phyloP scores from a whole-genome alignment of 2,329 filamentous ascomycete genomes.

The Cadophora sp. region DNA sequence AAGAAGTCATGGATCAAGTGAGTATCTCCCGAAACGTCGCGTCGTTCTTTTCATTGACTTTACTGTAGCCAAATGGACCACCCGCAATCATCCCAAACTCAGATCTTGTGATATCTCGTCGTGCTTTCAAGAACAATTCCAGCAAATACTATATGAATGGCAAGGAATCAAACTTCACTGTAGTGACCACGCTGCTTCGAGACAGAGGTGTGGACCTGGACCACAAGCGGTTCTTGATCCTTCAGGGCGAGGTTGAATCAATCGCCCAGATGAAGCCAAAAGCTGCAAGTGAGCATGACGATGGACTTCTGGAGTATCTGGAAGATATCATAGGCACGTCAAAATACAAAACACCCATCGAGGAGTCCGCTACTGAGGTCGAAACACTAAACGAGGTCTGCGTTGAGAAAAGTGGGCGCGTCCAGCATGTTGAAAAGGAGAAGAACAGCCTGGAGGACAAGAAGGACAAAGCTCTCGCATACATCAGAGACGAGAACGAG shows the following conservation, averaged over 20 bases:
- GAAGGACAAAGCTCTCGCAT: constrained; percentile 92
- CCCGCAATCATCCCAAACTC: constrained; percentile 83
- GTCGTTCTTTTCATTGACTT: constrained; percentile 22
- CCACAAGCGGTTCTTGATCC: constrained; percentile 96
- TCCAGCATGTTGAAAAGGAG: constrained; percentile 98
- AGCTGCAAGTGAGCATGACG: constrained; percentile 92
- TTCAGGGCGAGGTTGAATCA: constrained; percentile 97
- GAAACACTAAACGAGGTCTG: constrained; percentile 95
- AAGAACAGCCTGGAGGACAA: constrained; percentile 92
- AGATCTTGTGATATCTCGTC: constrained; percentile 84
- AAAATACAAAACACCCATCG: constrained; percentile 96
- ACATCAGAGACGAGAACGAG: constrained; percentile 92
- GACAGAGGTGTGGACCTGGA: constrained; percentile 93
- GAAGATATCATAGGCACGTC: constrained; percentile 99
- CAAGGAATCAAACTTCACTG: constrained; percentile 88
- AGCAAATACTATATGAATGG: constrained; percentile 98
- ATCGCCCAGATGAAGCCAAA: constrained; percentile 99
- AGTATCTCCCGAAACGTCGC: constrained; percentile 36
- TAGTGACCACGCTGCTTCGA: constrained; percentile 84
- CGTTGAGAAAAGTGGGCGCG: constrained; percentile 90
- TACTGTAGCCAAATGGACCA: constrained; percentile 67
- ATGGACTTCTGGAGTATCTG: constrained; percentile 93
- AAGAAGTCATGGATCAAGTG: constrained; percentile 88
- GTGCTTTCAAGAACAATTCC: constrained; percentile 96
- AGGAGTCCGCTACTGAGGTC: constrained; percentile 88